Base-by-base conservation (phyloP, 1,284 basidiomycete species). In the Pseudozyma pruni region DNA sequence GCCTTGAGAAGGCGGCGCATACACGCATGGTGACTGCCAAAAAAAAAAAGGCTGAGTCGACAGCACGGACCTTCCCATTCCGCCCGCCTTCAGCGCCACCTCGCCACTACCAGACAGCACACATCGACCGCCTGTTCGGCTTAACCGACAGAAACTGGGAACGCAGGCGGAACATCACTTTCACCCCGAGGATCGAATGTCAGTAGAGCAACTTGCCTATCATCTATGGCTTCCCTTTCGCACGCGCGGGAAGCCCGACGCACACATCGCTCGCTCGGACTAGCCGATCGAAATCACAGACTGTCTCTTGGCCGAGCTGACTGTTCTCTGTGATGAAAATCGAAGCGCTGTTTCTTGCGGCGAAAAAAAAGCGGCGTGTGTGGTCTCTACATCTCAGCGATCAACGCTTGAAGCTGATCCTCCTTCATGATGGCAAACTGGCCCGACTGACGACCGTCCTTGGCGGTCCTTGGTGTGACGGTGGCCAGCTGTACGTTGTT, bases 401-500 rank as follows among this genome's bases (percentile, higher is more conserved):
- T 80, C 34, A 82, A 64, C 16, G 57, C 66, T 57, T 80, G 75
- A 32, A 82, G 71, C 55, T 78, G 69, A 0, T 54, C 68, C 49
- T 79, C 78, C 37, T 72, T 60, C 61, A 82, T 60, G 52, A 82
- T 80, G 49, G 58, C 60, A 47, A 82, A 82, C 37, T 79, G 73
- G 8, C 80, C 80, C 23, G 71, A 74, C 55, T 51, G 57, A 13
- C 80, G 62, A 20, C 79, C 79, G 37, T 79, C 75, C 49, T 76
- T 72, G 27, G 76, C 56, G 23, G 54, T 72, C 25, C 75, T 58
- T 22, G 78, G 78, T 17, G 74, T 76, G 39, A 82, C 80, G 13
- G 87, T 88, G 41, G 95, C 94, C 20, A 99, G 86, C 84, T 98
- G 95, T 20, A 99, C 94, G 78, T 98, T 98, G 85, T 96, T 92